These are phyloP conservation scores for Fusarium subglutinans DNA, from an alignment of 2,329 filamentous ascomycete species.

Conservation along the genomic window DNA sequence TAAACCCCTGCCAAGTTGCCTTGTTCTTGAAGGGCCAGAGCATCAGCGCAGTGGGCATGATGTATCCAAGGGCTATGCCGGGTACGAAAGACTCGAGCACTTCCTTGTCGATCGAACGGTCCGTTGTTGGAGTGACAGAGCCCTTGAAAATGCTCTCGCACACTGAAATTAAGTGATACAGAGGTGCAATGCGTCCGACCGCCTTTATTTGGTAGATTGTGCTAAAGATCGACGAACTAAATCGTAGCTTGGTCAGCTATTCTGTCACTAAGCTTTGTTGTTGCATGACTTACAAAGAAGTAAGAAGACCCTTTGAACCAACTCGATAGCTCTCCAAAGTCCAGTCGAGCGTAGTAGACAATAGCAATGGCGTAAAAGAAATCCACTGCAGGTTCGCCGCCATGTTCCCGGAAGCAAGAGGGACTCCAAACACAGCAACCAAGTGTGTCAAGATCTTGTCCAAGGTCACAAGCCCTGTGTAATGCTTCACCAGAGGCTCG, in stretches of 20 bases:
- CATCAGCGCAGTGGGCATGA: not conserved
- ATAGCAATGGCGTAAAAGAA: not conserved
- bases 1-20: not conserved
- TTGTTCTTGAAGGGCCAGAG: not conserved
- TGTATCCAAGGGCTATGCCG: not conserved
- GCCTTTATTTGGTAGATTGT: not conserved
- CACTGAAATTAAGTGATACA: not conserved
- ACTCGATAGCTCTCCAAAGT: not conserved
- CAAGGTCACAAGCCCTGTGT: not conserved
- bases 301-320: not conserved
- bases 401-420: not conserved
- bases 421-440: not conserved
- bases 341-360: conserved; percentile 1
- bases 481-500: not conserved
- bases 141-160: not conserved
- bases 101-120: not conserved
- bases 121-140: accelerated
- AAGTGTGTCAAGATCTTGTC: not conserved
- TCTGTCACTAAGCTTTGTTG: accelerated
- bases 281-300: not conserved
- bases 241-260: accelerated
- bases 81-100: not conserved
- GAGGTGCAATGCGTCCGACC: not conserved
- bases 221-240: not conserved
- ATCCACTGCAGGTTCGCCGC: not conserved